Evolutionary conservation across 2,329 filamentous ascomycete genomes (phyloP).

Genomic region (Phaeomoniella chlamydospora): DNA sequence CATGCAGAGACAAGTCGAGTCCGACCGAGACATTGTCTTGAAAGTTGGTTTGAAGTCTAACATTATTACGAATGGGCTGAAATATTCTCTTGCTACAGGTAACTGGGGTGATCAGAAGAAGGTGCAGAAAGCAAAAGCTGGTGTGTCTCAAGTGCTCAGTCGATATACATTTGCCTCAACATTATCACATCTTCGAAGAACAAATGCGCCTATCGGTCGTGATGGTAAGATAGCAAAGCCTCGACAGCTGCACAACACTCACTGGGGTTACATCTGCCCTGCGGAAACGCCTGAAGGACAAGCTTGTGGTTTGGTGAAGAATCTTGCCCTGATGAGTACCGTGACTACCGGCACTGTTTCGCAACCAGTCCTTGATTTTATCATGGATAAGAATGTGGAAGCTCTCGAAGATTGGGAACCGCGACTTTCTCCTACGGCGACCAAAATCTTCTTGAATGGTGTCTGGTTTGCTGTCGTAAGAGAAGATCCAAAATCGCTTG

Average conservation of each 20-base stretch:
- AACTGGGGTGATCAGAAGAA: constrained; percentile 99
- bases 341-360: constrained; percentile 90
- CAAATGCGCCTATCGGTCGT: constrained; percentile 92
- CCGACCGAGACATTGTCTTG: constrained; percentile 76
- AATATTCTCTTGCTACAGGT: constrained; percentile 92
- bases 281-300: constrained; percentile 97
- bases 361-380: constrained; percentile 83
- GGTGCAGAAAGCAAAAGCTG: constrained; percentile 82
- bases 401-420: constrained; percentile 91
- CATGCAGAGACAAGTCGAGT: constrained; percentile 82
- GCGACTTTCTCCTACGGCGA: constrained; percentile 72
- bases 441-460: constrained; percentile 96
- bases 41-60: constrained; percentile 81
- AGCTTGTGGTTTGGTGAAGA: constrained; percentile 96
- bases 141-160: constrained; percentile 96
- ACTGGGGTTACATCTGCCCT: constrained; percentile 95
- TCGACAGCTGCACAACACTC: constrained; percentile 93
- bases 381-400: constrained; percentile 93
- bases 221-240: constrained; percentile 98
- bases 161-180: constrained; percentile 96
- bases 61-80: constrained; percentile 83
- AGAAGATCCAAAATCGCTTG: constrained; percentile 72
- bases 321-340: constrained; percentile 93
- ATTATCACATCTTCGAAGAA: constrained; percentile 87
- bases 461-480: constrained; percentile 89